Base-by-base conservation (phyloP, 805 yeast genomes). In the Clavispora carvajalis region DNA sequence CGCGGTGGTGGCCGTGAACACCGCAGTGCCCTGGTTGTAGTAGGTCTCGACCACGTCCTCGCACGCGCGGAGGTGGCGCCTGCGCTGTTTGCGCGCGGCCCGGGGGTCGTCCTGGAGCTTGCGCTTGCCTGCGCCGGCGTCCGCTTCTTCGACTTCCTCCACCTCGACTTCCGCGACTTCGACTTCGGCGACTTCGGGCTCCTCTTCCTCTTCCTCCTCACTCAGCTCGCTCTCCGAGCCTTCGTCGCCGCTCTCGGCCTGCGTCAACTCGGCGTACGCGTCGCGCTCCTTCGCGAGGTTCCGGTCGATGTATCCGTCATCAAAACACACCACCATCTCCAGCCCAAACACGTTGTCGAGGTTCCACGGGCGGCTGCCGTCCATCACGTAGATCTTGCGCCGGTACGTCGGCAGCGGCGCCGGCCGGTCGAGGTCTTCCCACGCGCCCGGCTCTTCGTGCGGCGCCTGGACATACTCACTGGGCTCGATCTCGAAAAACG, bases 361-460 rank as follows among this genome's bases (percentile, higher is more conserved):
- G 62, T 90, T 90, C 98, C 99, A 93, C 4, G 99, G 99, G 48
- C 98, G 69, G 49, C 85, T 93, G 3, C 95, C 89, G 62, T 93
- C 99, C 41, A 93, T 72, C 9, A 95, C 76, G 53, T 87, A 95
- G 2, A 91, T 75, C 41, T 73, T 77, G 47, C 93, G 72, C 36
- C 64, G 73, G 30, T 73, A 58, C 15, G 40, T 42, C 18, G 37
- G 40, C 17, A 43, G 44, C n/a, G 34, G 58, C 54, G 24, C 47
- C 12, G 38, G 25, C 15, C 35, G 37, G 24, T 45, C 49, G 25
- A 67, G 46, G 16, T 58, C 58, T 12, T 55, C 55, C 29, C 44
- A 44, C 18, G 49, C 36, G 23, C 52, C 62, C 25, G 52, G 56
- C n/a, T 52, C 34, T 18, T 52, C 60, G 7, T 48, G 60, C 33